Base-by-base conservation (phyloP, 1,284 basidiomycete genomes). In the Cystobasidium pallidum region DNA sequence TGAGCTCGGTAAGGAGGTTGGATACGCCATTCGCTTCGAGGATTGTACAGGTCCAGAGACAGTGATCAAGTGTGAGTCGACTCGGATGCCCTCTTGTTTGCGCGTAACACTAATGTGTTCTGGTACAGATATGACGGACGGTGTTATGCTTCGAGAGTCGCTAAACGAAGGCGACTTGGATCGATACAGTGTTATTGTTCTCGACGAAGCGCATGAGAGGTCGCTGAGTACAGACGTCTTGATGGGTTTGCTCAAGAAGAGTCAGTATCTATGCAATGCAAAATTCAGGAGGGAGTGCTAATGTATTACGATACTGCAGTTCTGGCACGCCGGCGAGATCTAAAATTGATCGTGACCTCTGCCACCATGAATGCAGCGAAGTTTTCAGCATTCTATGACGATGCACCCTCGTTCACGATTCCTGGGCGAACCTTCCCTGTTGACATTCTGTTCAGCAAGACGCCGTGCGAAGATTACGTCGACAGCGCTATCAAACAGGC, bases 361-460 rank as follows among this genome's bases (percentile, higher is more conserved):
- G 95, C 95, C 2, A 99, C 95, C 1, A 98, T 99, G 95, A 98
- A 99, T 79, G 91, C 95, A 0, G 93, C 96, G 70, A 97, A 97
- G 90, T 99, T 99, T 82, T 95, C 92, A 36, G 84, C 82, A 24
- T 99, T 99, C 82, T 99, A 96, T 77, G 95, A 94, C 58, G 91
- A 90, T 77, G 94, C 95, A 0, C 94, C 94, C 0, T 91, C 88
- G 52, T 99, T 92, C 82, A 98, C 94, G 3, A 99, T 99, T 78
- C 96, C 96, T 0, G 96, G 96, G 52, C 89, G 96, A 75, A 98
- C 96, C 0, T 99, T 99, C 85, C 96, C 96, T 0, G 96, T 99
- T 70, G 96, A 99, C 80, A 91, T 89, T 19, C 91, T 91, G 83
- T 96, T 97, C 82, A 86, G 91, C 59, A 98, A 98, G 80, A 94